These are phyloP conservation scores for Acer yangbiense DNA, from an alignment of 345 rosid genomes.

Conservation along the genomic window DNA sequence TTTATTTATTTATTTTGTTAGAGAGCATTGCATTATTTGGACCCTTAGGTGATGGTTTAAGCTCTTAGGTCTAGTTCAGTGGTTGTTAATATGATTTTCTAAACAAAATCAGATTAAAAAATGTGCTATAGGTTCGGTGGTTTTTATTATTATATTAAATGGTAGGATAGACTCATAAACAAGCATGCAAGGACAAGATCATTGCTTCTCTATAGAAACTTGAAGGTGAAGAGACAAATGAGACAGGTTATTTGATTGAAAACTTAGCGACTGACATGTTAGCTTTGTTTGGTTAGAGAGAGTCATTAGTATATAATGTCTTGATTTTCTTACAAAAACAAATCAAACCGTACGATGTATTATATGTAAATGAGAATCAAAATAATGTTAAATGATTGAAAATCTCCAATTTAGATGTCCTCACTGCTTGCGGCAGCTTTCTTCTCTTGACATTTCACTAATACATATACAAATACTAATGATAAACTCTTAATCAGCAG, in stretches of 20 bases:
- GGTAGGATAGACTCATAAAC: neutral
- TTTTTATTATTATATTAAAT: too few relatives aligned
- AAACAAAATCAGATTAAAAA: too few relatives aligned
- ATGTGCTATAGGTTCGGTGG: neutral
- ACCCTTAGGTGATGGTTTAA: neutral
- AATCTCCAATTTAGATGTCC: conserved; percentile 5
- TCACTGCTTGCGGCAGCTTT: conserved; percentile 15
- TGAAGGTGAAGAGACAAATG: conserved; percentile 1
- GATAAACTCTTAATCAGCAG: neutral
- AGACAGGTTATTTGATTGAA: neutral
- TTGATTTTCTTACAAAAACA: too few relatives aligned
- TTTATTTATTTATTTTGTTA: too few relatives aligned
- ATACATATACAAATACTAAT: neutral
- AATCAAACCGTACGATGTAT: neutral
- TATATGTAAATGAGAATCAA: neutral
- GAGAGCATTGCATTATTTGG: too few relatives aligned
- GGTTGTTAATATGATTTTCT: too few relatives aligned
- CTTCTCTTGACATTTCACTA: neutral
- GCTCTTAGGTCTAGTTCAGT: too few relatives aligned
- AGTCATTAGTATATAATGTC: too few relatives aligned
- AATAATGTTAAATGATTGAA: neutral
- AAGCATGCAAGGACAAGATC: neutral
- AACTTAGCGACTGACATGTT: too few relatives aligned
- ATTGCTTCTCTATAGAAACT: neutral
- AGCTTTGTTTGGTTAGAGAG: too few relatives aligned